phyloP scores from a whole-genome alignment of 2,329 filamentous ascomycete species.

The Cytospora leucostoma region DNA sequence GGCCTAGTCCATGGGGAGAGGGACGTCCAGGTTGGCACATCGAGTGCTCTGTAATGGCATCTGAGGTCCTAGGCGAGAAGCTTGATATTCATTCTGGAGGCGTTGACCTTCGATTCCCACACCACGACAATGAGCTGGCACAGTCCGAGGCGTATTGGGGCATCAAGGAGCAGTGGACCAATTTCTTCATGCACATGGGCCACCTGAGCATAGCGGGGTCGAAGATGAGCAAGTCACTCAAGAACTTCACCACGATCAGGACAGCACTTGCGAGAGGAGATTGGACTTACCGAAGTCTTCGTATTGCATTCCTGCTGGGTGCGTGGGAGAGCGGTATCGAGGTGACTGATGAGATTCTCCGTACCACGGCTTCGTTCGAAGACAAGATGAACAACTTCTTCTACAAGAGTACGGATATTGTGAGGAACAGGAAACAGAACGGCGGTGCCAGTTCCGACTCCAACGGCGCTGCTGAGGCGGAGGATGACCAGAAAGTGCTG shows the following conservation, averaged over 20 bases:
- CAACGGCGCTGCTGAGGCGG: constrained; percentile 12
- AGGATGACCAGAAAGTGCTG: constrained; percentile 43
- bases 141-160: constrained; percentile 72
- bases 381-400: constrained; percentile 59
- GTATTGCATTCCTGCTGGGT: constrained; percentile 69
- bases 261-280: constrained; percentile 70
- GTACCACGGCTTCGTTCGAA: constrained; percentile 62
- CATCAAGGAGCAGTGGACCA: constrained; percentile 71
- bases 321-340: constrained; percentile 71
- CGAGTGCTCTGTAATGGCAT: constrained; percentile 95
- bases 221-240: constrained; percentile 95
- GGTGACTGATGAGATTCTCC: constrained; percentile 66
- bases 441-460: neutral
- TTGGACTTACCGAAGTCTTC: constrained; percentile 65
- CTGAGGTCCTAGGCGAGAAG: constrained; percentile 76
- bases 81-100: constrained; percentile 93
- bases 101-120: constrained; percentile 87
- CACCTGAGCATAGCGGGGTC: constrained; percentile 85
- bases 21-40: constrained; percentile 96
- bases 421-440: constrained; percentile 14
- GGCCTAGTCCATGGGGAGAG: constrained; percentile 84
- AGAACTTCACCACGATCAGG: constrained; percentile 93
- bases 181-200: constrained; percentile 92
- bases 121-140: constrained; percentile 86
- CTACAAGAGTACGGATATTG: constrained; percentile 37